These are phyloP conservation scores for Sinapis alba DNA, from an alignment of 441 rosid genomes.

Conservation along the genomic window DNA sequence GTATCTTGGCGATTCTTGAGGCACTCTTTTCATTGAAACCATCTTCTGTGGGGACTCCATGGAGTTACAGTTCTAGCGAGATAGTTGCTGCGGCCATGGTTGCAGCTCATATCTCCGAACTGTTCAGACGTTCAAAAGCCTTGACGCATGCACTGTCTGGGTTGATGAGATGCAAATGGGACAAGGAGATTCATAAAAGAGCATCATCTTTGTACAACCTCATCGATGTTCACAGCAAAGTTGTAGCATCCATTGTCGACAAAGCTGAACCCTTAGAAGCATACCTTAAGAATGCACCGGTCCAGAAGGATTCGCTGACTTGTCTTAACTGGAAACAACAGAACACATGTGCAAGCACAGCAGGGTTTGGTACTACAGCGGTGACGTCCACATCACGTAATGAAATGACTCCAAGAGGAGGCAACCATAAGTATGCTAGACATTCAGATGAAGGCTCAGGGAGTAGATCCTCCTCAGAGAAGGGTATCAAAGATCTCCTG, in stretches of 20 bases:
- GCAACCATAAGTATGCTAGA: slow-evolving; percentile 53
- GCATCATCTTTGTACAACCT: slow-evolving; percentile 94
- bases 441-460: slow-evolving; percentile 58
- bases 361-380: slow-evolving; percentile 53
- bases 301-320: slow-evolving; percentile 64
- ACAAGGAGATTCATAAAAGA: slow-evolving; percentile 77
- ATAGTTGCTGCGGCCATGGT: slow-evolving; percentile 99
- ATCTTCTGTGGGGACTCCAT: slow-evolving; percentile 94
- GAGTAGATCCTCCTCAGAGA: slow-evolving; percentile 51
- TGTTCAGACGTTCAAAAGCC: slow-evolving; percentile 92
- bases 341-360: slow-evolving; percentile 47
- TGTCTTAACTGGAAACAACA: slow-evolving; percentile 53
- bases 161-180: slow-evolving; percentile 94
- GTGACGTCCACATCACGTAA: slow-evolving; percentile 44
- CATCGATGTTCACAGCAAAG: slow-evolving; percentile 94
- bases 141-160: slow-evolving; percentile 88
- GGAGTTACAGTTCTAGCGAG: slow-evolving; percentile 97
- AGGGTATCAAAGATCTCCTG: slow-evolving; percentile 65
- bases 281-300: slow-evolving; percentile 63
- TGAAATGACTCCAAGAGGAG: slow-evolving; percentile 54
- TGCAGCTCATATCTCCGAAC: slow-evolving; percentile 97
- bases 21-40: slow-evolving; percentile 97
- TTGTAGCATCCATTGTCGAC: slow-evolving; percentile 91
- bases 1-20: slow-evolving; percentile 90
- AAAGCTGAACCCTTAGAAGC: slow-evolving; percentile 97